Percentiles rank a stretch among this genome's conserved stretches.
These are phyloP conservation scores for Gynostemma pentaphyllum DNA, from an alignment of 306 rosid genomes.

Conservation along the genomic window DNA sequence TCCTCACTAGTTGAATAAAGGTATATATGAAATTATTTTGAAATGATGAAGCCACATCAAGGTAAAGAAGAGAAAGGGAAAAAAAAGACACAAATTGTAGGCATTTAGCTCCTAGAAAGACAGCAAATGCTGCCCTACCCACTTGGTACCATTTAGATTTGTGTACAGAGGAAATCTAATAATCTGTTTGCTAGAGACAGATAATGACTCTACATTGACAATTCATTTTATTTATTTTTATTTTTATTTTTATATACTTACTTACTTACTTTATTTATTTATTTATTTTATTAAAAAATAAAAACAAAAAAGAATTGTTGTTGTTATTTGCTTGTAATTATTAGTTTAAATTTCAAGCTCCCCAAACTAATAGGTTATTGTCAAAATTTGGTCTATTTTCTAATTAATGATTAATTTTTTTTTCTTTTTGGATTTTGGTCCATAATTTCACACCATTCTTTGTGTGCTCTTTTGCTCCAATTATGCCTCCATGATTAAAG, in stretches of 20 bases:
- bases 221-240: conserved; percentile 13
- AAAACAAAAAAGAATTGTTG: neutral
- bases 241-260: conserved; percentile 17
- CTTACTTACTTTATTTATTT: neutral
- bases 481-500: neutral
- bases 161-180: conserved; percentile 23
- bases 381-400: conserved; percentile 3
- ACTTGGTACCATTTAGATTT: conserved; percentile 23
- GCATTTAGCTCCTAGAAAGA: conserved; percentile 24
- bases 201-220: conserved; percentile 24
- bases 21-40: no score
- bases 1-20: no score
- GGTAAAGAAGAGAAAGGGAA: no score
- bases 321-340: neutral
- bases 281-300: neutral
- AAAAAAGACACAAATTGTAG: neutral
- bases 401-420: neutral
- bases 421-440: neutral
- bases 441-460: neutral
- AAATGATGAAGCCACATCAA: no score
- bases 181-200: conserved; percentile 19
- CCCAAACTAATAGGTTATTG: neutral
- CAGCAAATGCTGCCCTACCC: conserved; percentile 25
- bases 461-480: neutral
- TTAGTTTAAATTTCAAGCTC: neutral